These are phyloP conservation scores for Cocos nucifera DNA, from an alignment of 176 grass and related monocot genomes.

Conservation along the genomic window DNA sequence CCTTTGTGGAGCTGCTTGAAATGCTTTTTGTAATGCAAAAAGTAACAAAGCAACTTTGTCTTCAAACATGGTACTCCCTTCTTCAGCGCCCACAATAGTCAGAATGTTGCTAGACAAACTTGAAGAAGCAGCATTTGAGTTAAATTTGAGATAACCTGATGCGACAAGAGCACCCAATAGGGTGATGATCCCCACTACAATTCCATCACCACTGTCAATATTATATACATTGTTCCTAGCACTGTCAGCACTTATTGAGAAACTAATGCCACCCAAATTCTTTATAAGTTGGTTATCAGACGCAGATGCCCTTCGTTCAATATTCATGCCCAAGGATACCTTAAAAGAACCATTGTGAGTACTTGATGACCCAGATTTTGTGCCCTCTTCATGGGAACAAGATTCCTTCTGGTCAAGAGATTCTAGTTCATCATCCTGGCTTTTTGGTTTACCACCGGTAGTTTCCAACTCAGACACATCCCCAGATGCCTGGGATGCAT, in stretches of 20 bases:
- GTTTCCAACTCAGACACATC: slow-evolving; percentile 23
- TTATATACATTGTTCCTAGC: slow-evolving; percentile 85
- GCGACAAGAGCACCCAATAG: slow-evolving; percentile 81
- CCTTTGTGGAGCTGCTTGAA: slow-evolving; percentile 66
- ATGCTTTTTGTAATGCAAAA: slow-evolving; percentile 94
- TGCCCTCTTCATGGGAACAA: slow-evolving; percentile 23
- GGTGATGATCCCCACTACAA: slow-evolving; percentile 85
- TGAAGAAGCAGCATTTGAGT: slow-evolving; percentile 27
- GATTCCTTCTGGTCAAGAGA: slow-evolving; percentile 30
- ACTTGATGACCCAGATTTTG: slow-evolving; percentile 25
- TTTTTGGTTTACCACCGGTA: slow-evolving; percentile 23
- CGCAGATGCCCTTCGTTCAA: slow-evolving; percentile 36
- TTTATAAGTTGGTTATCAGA: slow-evolving; percentile 62
- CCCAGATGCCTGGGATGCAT: slow-evolving; percentile 3
- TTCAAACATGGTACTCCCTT: slow-evolving; percentile 68
- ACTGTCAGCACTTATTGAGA: slow-evolving; percentile 87
- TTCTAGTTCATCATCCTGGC: slow-evolving; percentile 32
- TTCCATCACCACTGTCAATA: slow-evolving; percentile 87
- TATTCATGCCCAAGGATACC: slow-evolving; percentile 18
- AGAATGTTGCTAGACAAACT: slow-evolving; percentile 37
- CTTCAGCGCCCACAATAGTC: slow-evolving; percentile 38
- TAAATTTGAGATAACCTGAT: slow-evolving; percentile 77
- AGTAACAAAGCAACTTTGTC: slow-evolving; percentile 72
- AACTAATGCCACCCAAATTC: slow-evolving; percentile 68
- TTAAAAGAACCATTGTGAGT: slow-evolving; percentile 20